Percentiles rank a stretch among this genome's conserved stretches.
phyloP scores from a whole-genome alignment of 495 filamentous ascomycete genomes.

The Aspergillus baeticus region DNA sequence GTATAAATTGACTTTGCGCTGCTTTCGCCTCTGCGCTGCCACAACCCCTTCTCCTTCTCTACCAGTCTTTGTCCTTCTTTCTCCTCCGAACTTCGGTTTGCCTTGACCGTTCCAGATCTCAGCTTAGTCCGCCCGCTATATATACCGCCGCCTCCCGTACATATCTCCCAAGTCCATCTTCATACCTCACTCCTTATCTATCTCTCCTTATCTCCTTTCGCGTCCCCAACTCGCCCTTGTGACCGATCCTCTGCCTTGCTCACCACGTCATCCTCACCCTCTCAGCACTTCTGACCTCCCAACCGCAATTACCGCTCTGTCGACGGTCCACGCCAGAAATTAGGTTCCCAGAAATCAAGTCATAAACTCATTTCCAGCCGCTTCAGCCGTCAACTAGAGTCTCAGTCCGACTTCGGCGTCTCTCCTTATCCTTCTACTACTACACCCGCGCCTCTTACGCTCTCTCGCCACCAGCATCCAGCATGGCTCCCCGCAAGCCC shows the following conservation, averaged over 20 bases:
- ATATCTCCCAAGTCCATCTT: background rate
- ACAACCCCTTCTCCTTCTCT: conserved; percentile 8
- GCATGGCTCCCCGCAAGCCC: conserved; percentile 72
- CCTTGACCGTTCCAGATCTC: conserved; percentile 6
- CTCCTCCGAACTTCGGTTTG: conserved; percentile 25
- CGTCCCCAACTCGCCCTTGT: background rate
- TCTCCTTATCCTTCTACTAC: conserved; percentile 36
- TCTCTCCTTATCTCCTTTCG: conserved; percentile 7
- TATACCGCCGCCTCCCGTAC: conserved; percentile 12
- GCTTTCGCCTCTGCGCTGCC: conserved; percentile 21
- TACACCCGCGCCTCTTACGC: conserved; percentile 12
- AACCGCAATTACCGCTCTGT: background rate
- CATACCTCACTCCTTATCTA: conserved; percentile 17
- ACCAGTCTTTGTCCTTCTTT: conserved; percentile 23
- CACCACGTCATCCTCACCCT: conserved; percentile 35
- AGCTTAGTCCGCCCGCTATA: conserved; percentile 16
- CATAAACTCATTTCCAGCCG: background rate
- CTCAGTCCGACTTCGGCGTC: conserved; percentile 9
- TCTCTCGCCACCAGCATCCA: conserved; percentile 15
- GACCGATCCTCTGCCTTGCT: conserved; percentile 16
- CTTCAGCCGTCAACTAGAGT: background rate
- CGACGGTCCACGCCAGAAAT: background rate
- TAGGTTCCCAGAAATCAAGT: background rate
- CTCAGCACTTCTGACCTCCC: conserved; percentile 29
- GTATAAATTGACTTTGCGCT: conserved; percentile 29